Conservation (phyloP, 345 rosid genomes). For the Eucalyptus marginata region DNA sequence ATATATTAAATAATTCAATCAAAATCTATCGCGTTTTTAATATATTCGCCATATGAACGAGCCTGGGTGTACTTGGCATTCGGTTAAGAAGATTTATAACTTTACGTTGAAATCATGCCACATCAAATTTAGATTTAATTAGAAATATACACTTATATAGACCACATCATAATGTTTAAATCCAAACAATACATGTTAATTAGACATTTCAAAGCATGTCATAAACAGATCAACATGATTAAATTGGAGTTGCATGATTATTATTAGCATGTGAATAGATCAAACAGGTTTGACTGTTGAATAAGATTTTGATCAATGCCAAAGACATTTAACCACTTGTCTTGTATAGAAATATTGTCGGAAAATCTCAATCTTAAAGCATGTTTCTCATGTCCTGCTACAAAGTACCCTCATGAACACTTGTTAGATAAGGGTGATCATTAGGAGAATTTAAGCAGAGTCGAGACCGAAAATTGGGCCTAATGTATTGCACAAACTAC, state of each 20-base stretch:
- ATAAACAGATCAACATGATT: background rate
- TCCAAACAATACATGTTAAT: background rate
- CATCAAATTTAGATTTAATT: background rate
- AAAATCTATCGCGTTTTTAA: too few species aligned
- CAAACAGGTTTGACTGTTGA: background rate
- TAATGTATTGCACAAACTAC: background rate
- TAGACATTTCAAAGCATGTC: background rate
- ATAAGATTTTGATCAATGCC: background rate
- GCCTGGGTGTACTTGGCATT: background rate
- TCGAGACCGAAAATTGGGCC: background rate
- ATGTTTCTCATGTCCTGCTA: background rate
- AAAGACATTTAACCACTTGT: background rate
- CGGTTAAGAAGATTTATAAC: too few species aligned
- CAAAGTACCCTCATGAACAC: background rate
- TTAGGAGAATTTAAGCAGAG: background rate
- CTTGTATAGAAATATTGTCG: background rate
- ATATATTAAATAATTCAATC: too few species aligned
- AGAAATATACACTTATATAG: background rate
- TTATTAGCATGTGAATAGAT: background rate
- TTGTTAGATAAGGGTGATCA: background rate
- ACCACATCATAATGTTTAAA: background rate
- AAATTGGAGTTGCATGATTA: background rate
- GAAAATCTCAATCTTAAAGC: background rate
- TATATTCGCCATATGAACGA: too few species aligned
- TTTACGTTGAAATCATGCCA: background rate